phyloP scores from a whole-genome alignment of 208 protist species.

The Trypanosomatidae sp. region DNA sequence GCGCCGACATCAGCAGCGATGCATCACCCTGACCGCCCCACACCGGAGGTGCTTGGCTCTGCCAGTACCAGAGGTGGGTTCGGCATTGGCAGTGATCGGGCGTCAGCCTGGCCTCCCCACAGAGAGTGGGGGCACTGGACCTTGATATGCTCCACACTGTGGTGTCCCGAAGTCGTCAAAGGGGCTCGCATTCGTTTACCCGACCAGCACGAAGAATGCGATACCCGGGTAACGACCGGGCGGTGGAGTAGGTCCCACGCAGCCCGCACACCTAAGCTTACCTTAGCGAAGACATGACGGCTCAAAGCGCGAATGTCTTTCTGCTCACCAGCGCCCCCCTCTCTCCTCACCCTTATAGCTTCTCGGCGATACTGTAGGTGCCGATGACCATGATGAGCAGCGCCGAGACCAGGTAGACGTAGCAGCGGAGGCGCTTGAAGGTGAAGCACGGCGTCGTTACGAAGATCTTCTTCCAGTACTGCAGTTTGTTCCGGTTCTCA shows the following conservation, averaged over 20 bases:
- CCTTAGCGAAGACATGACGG: not conserved
- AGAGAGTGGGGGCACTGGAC: not conserved
- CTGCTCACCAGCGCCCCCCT: too few species aligned
- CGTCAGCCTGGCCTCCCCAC: not conserved
- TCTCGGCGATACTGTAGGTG: conserved; percentile 46
- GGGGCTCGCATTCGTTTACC: not conserved
- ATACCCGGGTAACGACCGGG: not conserved
- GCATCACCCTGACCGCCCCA: not conserved
- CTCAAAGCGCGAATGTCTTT: not conserved
- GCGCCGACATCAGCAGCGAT: not conserved
- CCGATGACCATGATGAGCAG: conserved; percentile 78
- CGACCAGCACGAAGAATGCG: not conserved
- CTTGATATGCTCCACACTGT: not conserved
- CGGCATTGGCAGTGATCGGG: not conserved
- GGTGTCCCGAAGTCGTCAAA: not conserved
- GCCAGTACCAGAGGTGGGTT: not conserved
- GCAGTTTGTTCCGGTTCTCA: conserved; percentile 37
- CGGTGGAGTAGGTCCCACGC: not conserved
- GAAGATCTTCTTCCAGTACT: conserved; percentile 60
- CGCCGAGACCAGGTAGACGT: conserved; percentile 55
- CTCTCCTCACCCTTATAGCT: conserved; percentile 5
- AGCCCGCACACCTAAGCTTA: not conserved
- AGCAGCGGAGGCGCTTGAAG: conserved; percentile 39
- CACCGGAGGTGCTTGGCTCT: not conserved
- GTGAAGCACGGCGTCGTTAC: conserved; percentile 32